A percentile compares a stretch with the other conserved stretches of the same genome.
Conservation (phyloP, 257 asterid species). For the Fraxinus quadrangulata region DNA sequence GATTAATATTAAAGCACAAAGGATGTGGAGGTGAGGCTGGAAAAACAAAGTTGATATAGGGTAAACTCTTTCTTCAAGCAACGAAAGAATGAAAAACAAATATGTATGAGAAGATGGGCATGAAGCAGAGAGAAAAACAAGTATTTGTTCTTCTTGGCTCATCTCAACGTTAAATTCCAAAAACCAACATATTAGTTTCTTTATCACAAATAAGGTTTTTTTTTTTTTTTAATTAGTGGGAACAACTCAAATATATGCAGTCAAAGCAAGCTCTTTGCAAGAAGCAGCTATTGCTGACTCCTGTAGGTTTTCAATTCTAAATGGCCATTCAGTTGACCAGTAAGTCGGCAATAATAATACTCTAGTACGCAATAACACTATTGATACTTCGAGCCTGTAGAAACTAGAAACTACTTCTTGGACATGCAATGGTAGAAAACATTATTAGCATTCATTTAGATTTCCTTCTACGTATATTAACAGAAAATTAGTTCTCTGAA, state of each 20-base stretch:
- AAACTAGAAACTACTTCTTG: not conserved
- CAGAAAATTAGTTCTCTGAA: not conserved
- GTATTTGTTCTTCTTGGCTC: not conserved
- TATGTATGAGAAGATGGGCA: conserved; percentile 3
- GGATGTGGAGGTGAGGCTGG: not conserved
- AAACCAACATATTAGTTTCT: not conserved
- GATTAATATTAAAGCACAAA: not conserved
- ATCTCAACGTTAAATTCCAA: not conserved
- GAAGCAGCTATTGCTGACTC: not conserved
- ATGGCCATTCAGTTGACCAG: not conserved
- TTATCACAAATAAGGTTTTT: not conserved
- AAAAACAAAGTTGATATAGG: not conserved
- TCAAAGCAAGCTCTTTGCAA: not conserved
- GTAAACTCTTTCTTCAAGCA: not conserved
- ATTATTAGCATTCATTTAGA: not conserved
- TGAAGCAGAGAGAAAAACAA: not conserved
- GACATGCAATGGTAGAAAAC: not conserved
- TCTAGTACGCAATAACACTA: not conserved
- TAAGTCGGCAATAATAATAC: not conserved
- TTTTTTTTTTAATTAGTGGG: not conserved
- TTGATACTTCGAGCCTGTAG: not conserved
- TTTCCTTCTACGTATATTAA: not conserved
- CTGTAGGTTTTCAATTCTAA: not conserved
- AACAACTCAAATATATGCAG: not conserved
- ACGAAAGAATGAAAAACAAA: not conserved